Conservation (phyloP, 352 stramenopile genomes). For the Globisporangium paroecandrum region DNA sequence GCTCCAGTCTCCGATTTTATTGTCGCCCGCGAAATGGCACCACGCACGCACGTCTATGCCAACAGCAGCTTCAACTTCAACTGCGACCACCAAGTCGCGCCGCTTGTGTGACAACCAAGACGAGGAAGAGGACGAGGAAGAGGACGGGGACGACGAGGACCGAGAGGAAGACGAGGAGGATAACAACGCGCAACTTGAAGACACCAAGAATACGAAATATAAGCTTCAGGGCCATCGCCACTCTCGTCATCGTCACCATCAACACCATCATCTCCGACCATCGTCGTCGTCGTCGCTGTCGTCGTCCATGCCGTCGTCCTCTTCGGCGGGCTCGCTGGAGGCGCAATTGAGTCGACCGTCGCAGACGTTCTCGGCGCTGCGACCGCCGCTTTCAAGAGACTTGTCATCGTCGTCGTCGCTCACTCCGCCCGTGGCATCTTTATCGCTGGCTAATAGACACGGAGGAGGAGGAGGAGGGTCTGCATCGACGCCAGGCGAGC, state of each 20-base stretch:
- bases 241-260: neutral
- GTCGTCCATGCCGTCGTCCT: neutral
- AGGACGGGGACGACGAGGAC: neutral
- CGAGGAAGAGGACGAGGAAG: neutral
- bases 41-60: neutral
- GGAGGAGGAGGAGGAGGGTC: neutral
- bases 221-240: neutral
- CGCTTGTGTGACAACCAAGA: conserved; percentile 12
- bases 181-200: neutral
- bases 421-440: neutral
- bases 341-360: neutral
- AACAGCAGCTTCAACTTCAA: conserved; percentile 2
- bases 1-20: conserved; percentile 2
- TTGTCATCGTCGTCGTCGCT: neutral
- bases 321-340: neutral
- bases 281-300: neutral
- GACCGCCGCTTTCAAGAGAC: neutral
- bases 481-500: neutral
- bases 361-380: neutral
- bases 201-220: neutral
- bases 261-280: neutral
- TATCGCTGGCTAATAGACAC: neutral
- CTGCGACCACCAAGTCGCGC: conserved; percentile 1
- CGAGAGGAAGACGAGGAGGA: neutral
- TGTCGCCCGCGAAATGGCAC: conserved; percentile 4